Evolutionary conservation across 2,329 filamentous ascomycete species (phyloP).

Genomic region (Fusarium cyanostomum): DNA sequence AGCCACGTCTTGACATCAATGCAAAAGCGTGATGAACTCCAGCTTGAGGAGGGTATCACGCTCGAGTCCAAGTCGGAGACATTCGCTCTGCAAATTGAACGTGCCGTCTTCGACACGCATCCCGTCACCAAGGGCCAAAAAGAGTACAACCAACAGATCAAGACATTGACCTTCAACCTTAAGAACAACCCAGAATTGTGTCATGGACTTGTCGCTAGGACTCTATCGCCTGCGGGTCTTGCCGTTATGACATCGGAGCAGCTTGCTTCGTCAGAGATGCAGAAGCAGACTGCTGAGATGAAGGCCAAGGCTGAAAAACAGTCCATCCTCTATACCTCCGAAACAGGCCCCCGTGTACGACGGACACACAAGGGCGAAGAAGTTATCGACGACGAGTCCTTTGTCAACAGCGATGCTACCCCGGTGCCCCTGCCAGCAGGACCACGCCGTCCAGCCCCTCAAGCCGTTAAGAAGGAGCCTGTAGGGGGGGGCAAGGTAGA

Average conservation of each 20-base stretch:
- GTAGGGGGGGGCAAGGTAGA: slow-evolving; percentile 37
- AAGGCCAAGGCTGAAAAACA: slow-evolving; percentile 83
- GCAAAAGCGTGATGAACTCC: slow-evolving; percentile 71
- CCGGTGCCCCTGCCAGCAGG: slow-evolving; percentile 44
- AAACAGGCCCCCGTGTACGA: slow-evolving; percentile 77
- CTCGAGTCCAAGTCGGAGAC: slow-evolving; percentile 72
- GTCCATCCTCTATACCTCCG: slow-evolving; percentile 81
- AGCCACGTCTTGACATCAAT: slow-evolving; percentile 71
- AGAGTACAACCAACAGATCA: slow-evolving; percentile 71
- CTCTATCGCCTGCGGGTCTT: slow-evolving; percentile 77
- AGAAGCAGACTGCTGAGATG: slow-evolving; percentile 79
- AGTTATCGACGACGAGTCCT: slow-evolving; percentile 79
- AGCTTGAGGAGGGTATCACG: slow-evolving; percentile 70
- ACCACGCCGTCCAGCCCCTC: slow-evolving; percentile 34
- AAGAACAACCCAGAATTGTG: slow-evolving; percentile 87
- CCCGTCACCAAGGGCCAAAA: slow-evolving; percentile 55
- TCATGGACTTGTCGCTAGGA: slow-evolving; percentile 76
- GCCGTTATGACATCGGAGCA: slow-evolving; percentile 91
- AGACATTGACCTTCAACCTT: slow-evolving; percentile 83
- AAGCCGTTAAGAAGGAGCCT: slow-evolving; percentile 50
- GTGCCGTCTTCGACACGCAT: slow-evolving; percentile 69
- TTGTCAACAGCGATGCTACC: slow-evolving; percentile 49
- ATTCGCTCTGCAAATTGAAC: slow-evolving; percentile 82
- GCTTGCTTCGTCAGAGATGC: slow-evolving; percentile 90
- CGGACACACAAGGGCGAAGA: slow-evolving; percentile 97